These are phyloP conservation scores for Ceratobasidium sp. DNA, from an alignment of 1,284 basidiomycete genomes.

Conservation along the genomic window DNA sequence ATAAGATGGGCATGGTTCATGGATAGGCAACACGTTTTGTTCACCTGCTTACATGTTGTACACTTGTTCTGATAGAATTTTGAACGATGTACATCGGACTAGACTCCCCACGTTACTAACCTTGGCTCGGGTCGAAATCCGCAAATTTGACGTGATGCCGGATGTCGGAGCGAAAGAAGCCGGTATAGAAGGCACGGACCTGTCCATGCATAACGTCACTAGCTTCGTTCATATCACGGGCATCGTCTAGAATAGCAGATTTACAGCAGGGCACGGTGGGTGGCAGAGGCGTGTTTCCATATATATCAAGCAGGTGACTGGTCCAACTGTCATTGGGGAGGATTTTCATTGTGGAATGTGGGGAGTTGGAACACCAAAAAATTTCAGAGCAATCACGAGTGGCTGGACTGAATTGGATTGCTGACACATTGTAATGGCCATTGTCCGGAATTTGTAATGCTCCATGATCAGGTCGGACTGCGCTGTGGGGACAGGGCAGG, in stretches of 20 bases:
- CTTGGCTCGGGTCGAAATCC: no score
- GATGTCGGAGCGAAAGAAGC: background rate
- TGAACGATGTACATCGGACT: no score
- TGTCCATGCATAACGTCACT: background rate
- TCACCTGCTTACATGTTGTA: no score
- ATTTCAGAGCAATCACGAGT: conserved; percentile 26
- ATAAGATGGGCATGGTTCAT: no score
- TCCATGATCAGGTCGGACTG: background rate
- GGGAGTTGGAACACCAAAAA: background rate
- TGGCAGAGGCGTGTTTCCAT: no score
- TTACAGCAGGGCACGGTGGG: background rate
- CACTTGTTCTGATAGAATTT: no score
- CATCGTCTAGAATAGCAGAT: conserved; percentile 3
- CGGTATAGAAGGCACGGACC: background rate
- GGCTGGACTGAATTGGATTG: background rate
- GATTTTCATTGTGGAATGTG: background rate
- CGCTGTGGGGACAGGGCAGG: background rate
- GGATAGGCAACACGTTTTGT: no score
- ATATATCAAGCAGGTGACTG: no score
- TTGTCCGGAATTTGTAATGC: background rate
- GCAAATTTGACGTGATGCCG: background rate
- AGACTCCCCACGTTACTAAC: no score
- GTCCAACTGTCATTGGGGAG: background rate
- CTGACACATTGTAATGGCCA: conserved; percentile 5
- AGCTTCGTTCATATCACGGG: background rate